Percentiles rank a stretch among this genome's conserved stretches.
Conservation (phyloP, 768 basidiomycete genomes). For the Hygrophorus russula region DNA sequence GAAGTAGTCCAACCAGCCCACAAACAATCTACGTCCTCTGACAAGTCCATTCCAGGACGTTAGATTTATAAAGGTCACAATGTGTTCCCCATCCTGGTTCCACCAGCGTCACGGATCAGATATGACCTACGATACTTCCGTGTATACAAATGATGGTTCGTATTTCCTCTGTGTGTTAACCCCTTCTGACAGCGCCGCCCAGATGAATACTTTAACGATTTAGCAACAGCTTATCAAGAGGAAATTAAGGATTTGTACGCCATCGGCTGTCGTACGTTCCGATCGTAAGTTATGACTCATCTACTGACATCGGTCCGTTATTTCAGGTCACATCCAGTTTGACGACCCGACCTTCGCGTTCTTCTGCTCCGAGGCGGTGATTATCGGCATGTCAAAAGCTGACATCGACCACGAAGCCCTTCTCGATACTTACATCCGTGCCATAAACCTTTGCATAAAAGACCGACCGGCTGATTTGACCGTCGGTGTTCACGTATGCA, state of each 20-base stretch:
- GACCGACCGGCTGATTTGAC: conserved; percentile 44
- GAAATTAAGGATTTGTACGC: conserved; percentile 38
- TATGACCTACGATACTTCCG: conserved; percentile 40
- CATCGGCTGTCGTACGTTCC: conserved; percentile 38
- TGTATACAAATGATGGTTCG: conserved; percentile 52
- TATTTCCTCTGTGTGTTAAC: neutral
- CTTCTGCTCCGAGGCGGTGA: conserved; percentile 53
- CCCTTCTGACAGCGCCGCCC: neutral
- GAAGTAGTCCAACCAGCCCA: conserved; percentile 25
- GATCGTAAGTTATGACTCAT: conserved; percentile 6
- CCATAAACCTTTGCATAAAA: conserved; percentile 46
- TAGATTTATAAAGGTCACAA: conserved; percentile 56
- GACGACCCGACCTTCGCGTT: conserved; percentile 48
- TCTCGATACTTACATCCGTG: conserved; percentile 57
- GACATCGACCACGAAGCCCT: conserved; percentile 53
- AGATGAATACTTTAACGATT: conserved; percentile 43
- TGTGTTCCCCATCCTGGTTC: conserved; percentile 65
- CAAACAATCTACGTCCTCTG: conserved; percentile 1
- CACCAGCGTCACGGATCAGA: conserved; percentile 57
- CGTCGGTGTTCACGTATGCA: conserved; percentile 50
- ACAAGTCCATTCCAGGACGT: conserved; percentile 33
- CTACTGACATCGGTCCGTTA: neutral
- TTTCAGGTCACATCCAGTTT: conserved; percentile 37
- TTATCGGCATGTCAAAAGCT: conserved; percentile 41
- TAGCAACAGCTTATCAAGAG: conserved; percentile 34